These are phyloP conservation scores for Onygenales sp. DNA, from an alignment of 2,329 filamentous ascomycete genomes.

Conservation along the genomic window DNA sequence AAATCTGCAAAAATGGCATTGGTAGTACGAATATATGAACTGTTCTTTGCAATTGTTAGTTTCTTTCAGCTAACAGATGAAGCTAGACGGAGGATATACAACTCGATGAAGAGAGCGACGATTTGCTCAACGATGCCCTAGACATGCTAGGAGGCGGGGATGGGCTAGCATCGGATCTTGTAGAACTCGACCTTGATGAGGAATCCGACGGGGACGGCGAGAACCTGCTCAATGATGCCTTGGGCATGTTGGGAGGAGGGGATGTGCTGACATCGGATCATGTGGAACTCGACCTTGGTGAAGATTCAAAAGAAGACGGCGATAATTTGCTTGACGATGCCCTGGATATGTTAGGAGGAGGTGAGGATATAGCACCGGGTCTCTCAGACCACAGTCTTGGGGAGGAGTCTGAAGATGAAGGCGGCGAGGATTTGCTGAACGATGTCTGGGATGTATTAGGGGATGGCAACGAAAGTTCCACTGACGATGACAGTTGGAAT, in stretches of 20 bases:
- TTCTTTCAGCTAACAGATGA: no score
- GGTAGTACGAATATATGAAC: no score
- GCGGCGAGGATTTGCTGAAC: not conserved
- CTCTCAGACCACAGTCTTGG: conserved; percentile 7
- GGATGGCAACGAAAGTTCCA: not conserved
- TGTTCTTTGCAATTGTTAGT: no score
- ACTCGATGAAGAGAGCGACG: conserved; percentile 1
- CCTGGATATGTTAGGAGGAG: no score
- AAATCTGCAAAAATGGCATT: no score
- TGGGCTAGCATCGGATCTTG: no score
- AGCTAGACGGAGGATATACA: not conserved
- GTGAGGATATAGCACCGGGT: not conserved
- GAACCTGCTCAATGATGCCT: no score
- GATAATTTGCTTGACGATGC: no score
- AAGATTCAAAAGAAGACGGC: not conserved
- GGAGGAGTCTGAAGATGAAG: not conserved
- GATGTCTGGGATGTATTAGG: not conserved
- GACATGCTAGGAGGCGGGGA: not conserved
- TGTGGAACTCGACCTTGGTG: conserved; percentile 8
- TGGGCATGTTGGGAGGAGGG: no score
- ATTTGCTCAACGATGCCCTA: not conserved
- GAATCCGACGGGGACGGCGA: not conserved
- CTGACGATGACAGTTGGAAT: not conserved
- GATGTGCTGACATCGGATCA: conserved; percentile 1
- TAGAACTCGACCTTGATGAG: no score